Evolutionary conservation across 208 protist genomes (phyloP), one percentile per base, ranked within the genome.

Genomic region (Leishmania amazonensis): DNA sequence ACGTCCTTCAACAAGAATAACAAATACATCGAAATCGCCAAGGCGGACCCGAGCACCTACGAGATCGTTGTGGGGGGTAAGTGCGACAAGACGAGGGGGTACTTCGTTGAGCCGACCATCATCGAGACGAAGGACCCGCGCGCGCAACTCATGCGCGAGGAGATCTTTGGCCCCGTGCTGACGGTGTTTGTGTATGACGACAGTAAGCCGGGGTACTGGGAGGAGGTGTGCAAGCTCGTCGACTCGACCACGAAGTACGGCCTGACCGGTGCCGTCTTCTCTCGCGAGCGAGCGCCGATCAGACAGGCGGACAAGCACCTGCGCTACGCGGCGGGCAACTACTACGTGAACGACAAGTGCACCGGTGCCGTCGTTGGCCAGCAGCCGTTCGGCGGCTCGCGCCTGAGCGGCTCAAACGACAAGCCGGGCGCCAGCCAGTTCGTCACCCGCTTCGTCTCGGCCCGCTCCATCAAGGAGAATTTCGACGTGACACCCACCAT

Each of bases 271-370:
- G 72, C 96, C 76, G 93, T 99, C 83, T 99, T 99, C 79, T 82
- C 96, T 24, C 88, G 88, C 67, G 97, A 98, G 49, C 93, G 97
- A 35, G 76, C 86, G 58, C 82, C 91, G 4, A 91, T 98, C 76
- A 79, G 54, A 28, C 86, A 95, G 73, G 94, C 92, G 9, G 81
- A 89, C 84, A 74, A 85, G 49, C 76, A 90, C 65, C 87, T 98
- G 24, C 89, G 93, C 74, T 93, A 98, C 85, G 89, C 96, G 42
- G 87, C 92, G 28, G 99, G 99, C 67, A 99, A 99, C 92, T 98
- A 99, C 84, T 99, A 99, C 90, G 96, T 99, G 78, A 99, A 99
- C 89, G 98, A 99, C 88, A 99, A 99, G 89, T 95, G 93, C 85
- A 99, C 98, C n/a, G 98, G 98, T 53, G 96, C 98, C 21, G 97